Base-by-base conservation (phyloP, 306 rosid genomes). In the Quercus ilex region DNA sequence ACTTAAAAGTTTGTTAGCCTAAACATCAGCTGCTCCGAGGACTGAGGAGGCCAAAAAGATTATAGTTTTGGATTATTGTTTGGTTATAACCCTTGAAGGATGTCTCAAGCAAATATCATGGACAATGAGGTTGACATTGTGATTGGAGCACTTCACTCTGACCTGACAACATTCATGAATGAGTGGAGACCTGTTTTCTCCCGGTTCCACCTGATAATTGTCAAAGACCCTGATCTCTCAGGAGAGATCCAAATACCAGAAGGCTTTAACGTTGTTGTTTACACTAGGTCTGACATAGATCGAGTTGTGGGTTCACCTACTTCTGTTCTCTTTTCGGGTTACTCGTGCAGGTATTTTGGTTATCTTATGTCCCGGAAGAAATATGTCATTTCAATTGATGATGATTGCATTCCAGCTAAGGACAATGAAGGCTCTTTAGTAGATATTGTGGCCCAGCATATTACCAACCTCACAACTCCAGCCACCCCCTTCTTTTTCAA, bases 401-500 rank as follows among this genome's bases (percentile, higher is more conserved):
- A 91, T 86, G 99, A 96, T 77, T 96, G 99, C 83, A 19, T 83
- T 70, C 99, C 99, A 0, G 96, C 96, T 41, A 91, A 69, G 82
- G 93, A 96, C 80, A 83, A 76, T 52, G 73, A 83, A 6, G 97
- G 96, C 69, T 53, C 68, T 76, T 28, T 88, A 58, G 86, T 90
- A 67, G 97, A 96, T 85, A 78, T 80, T 23, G 94, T 91, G 67
- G 90, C 89, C 43, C 97, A 93, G 89, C 99, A 95, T 80, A 62
- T 90, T 14, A 57, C 83, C 55, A 96, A 96, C 89, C 96, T 96
- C 67, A 77, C 79, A 82, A 90, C 94, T 69, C 99, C 99, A 23
- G 99, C 99, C 11, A 96, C 99, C 19, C 99, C 99, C n/a, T 96
- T 96, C 90, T 96, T 96, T 84, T 96, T 96, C 73, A 96, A 93